These are phyloP conservation scores for Sarocladiaceae sp. DNA, from an alignment of 2,329 filamentous ascomycete species.

Conservation along the genomic window DNA sequence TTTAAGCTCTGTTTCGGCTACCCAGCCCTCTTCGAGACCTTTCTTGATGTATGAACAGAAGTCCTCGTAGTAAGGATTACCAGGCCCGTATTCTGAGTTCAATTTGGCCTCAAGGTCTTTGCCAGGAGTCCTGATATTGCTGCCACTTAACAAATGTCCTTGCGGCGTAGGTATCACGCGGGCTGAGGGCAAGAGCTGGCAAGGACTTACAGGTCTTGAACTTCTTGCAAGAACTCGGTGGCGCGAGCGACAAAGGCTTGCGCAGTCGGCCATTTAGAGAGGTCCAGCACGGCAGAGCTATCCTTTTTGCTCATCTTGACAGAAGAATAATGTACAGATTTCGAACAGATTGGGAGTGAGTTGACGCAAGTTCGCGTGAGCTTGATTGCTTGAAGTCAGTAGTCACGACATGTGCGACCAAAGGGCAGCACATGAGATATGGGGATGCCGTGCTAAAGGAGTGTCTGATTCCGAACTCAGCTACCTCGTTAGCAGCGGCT, in stretches of 20 bases:
- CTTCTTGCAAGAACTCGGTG: neutral
- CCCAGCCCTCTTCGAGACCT: slow-evolving; percentile 40
- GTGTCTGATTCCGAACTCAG: too few species aligned
- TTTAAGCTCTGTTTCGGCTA: slow-evolving; percentile 36
- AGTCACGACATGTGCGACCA: too few species aligned
- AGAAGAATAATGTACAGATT: too few species aligned
- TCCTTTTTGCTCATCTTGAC: neutral
- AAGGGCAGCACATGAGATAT: too few species aligned
- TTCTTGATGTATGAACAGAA: slow-evolving; percentile 32
- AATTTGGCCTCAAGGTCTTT: slow-evolving; percentile 38
- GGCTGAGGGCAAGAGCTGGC: neutral
- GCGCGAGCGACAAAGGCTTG: neutral
- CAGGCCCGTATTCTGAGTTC: slow-evolving; percentile 38
- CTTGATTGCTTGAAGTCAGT: too few species aligned
- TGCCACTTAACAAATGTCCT: neutral
- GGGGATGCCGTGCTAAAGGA: too few species aligned
- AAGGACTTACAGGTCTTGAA: neutral
- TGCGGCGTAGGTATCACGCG: neutral
- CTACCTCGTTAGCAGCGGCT: too few species aligned
- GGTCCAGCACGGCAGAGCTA: neutral
- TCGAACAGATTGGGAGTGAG: too few species aligned
- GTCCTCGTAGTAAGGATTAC: slow-evolving; percentile 37
- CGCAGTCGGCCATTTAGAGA: neutral
- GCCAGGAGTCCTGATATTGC: slow-evolving; percentile 34
- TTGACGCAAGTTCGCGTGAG: too few species aligned